phyloP scores from a whole-genome alignment of 805 yeast species.

The Candida xyloterini region DNA sequence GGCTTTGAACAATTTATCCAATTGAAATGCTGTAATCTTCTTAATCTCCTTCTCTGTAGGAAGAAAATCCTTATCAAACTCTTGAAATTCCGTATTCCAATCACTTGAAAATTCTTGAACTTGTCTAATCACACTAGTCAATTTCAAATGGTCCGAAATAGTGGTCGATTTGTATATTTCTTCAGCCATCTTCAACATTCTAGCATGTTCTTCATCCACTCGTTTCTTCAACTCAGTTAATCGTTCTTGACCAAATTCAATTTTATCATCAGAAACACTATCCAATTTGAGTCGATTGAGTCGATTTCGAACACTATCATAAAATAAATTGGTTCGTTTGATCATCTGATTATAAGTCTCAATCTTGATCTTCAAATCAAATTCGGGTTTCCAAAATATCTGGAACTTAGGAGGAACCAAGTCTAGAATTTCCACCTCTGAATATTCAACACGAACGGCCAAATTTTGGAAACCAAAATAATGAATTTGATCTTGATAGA shows the following conservation, averaged over 20 bases:
- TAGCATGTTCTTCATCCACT: conserved; percentile 49
- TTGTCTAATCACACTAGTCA: conserved; percentile 66
- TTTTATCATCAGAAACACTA: conserved; percentile 65
- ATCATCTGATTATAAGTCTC: conserved; percentile 55
- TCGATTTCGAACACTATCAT: conserved; percentile 67
- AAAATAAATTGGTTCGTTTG: conserved; percentile 56
- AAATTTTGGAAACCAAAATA: conserved; percentile 79
- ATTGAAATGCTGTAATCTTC: conserved; percentile 82
- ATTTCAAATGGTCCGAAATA: conserved; percentile 63
- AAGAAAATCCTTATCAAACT: conserved; percentile 71
- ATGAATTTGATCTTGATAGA: conserved; percentile 75
- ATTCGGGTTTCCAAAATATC: conserved; percentile 68
- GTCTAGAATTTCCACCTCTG: conserved; percentile 72
- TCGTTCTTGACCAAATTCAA: conserved; percentile 61
- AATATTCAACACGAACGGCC: conserved; percentile 76
- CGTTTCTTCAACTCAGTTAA: conserved; percentile 56
- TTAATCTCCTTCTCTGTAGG: conserved; percentile 94
- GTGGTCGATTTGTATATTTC: conserved; percentile 51
- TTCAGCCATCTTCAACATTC: conserved; percentile 44
- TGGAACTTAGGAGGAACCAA: conserved; percentile 73
- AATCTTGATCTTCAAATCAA: conserved; percentile 64
- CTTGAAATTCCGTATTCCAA: conserved; percentile 84
- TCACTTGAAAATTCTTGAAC: conserved; percentile 78
- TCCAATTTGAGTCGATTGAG: conserved; percentile 77
- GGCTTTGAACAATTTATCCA: conserved; percentile 67